Evolutionary conservation across 768 basidiomycete genomes (phyloP), one percentile per base, ranked within the genome.

Genomic region (Amanita brunnescens): DNA sequence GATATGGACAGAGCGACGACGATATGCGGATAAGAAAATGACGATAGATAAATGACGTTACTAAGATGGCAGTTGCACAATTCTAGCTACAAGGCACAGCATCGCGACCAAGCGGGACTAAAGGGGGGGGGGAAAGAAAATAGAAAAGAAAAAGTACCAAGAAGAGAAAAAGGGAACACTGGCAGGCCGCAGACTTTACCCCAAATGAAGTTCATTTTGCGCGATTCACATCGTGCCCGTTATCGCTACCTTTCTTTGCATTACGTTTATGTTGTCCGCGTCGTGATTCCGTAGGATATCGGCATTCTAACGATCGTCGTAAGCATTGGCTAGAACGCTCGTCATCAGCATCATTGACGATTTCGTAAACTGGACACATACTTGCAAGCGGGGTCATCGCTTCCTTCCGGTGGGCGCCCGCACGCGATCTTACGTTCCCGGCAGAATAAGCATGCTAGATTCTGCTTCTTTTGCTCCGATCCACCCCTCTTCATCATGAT

Each of bases 361-460:
- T n/a, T 14, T 4, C 21, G 42, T 40, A 47, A 8, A 29, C 49
- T 9, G 5, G 51, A 26, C 48, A 55, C 76, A 62, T 55, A 77
- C 76, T 77, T 76, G 76, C 76, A 77, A 0, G 74, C 71, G 39
- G 64, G 68, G 57, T 77, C 74, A 14, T 64, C 59, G 49, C 65
- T 70, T 2, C 67, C 72, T 1, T 65, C 61, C 1, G 69, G 55
- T 2, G 67, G 67, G 1, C 67, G 58, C 2, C 64, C 67, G 53
- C 71, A 73, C 1, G 69, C 69, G 40, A 73, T 72, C 62, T 73
- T 73, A 23, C 71, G 66, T 51, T 70, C 69, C 16, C 70, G 59
- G 52, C 71, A 73, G 51, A 73, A 73, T 12, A 67, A 59, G 51
- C 71, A 73, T 6, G 70, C 70, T 20, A 70, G 56, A 26, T 63